Conservation (phyloP, 495 filamentous ascomycete species). For the Penicillium maclennaniae region DNA sequence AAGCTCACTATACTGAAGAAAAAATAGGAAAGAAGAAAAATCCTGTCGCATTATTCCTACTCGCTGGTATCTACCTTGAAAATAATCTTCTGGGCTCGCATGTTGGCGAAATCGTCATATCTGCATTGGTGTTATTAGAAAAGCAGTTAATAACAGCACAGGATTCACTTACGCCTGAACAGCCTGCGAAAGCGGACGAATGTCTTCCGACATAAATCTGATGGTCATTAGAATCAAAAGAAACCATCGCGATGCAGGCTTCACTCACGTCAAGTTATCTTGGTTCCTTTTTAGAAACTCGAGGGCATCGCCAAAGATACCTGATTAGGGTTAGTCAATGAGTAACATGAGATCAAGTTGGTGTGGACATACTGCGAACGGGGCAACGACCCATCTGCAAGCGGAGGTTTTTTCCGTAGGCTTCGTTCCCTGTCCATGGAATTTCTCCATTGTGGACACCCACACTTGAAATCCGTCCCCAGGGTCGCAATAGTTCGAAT, state of each 20-base stretch:
- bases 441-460: slow-evolving; percentile 88
- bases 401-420: slow-evolving; percentile 83
- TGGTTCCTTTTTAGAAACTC: slow-evolving; percentile 58
- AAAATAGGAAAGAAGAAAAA: no score
- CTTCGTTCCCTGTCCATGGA: slow-evolving; percentile 80
- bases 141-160: no score
- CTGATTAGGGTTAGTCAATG: no score
- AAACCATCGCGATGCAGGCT: not conserved
- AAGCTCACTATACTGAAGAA: no score
- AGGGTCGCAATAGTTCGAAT: slow-evolving; percentile 82
- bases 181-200: slow-evolving; percentile 35
- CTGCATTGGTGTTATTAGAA: no score
- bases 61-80: no score
- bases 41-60: no score
- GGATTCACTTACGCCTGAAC: slow-evolving; percentile 27
- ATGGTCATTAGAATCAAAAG: slow-evolving; percentile 16
- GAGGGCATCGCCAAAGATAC: slow-evolving; percentile 56
- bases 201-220: slow-evolving; percentile 37
- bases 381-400: slow-evolving; percentile 92
- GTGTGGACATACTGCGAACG: slow-evolving; percentile 44
- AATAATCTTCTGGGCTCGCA: no score
- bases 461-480: slow-evolving; percentile 75
- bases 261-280: slow-evolving; percentile 28
- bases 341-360: no score
- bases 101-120: no score